Evolutionary conservation across 2,329 filamentous ascomycete species (phyloP), one percentile per base, ranked within the genome.

Genomic region (Stromatinia cepivora): DNA sequence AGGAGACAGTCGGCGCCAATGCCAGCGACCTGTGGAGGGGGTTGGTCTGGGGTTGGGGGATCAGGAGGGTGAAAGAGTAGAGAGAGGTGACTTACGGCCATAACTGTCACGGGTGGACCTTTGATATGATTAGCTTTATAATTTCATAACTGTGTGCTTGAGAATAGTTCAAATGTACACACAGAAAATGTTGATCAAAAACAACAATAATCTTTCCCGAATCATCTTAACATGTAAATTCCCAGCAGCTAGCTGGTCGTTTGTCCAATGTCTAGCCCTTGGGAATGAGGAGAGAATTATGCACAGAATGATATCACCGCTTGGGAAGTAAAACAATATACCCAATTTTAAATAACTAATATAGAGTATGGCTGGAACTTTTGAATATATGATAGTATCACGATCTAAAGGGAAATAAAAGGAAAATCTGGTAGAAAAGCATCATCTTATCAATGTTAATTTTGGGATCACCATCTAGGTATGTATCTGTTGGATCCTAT

Each of bases 171-270:
- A n/a, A n/a, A 39, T 31, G n/a, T 11, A 42, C 71, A 13, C 59
- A 73, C 74, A 73, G 71, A 76, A 76, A 7, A 75, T 70, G 53
- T 74, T 77, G 56, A 75, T 75, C 22, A 65, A 39, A 34, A 67
- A 68, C 11, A 74, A 62, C 28, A 66, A 25, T n/a, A 71, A 28
- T 58, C 70, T 68, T 65, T 74, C 70, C 6, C 66, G 22, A 36
- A 75, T 71, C 62, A 67, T 70, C 22, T 67, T 62, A 36, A 56
- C 45, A 17, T 53, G 28, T 31, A 42, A 34, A 8, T 13, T n/a
- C 1, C 17, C 17, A 34, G 13, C n/a, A 10, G 62, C 22, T 39
- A 28, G 48, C n/a, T 28, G 31, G 22, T 4, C 20, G 20, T 36
- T 58, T 45, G 13, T 48, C 17, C 17, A n/a, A 34, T 20, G 10